Percentiles rank a stretch among this genome's conserved stretches.
These are phyloP conservation scores for Pseudogymnoascus pannorum DNA, from an alignment of 2,329 filamentous ascomycete species.

Conservation along the genomic window DNA sequence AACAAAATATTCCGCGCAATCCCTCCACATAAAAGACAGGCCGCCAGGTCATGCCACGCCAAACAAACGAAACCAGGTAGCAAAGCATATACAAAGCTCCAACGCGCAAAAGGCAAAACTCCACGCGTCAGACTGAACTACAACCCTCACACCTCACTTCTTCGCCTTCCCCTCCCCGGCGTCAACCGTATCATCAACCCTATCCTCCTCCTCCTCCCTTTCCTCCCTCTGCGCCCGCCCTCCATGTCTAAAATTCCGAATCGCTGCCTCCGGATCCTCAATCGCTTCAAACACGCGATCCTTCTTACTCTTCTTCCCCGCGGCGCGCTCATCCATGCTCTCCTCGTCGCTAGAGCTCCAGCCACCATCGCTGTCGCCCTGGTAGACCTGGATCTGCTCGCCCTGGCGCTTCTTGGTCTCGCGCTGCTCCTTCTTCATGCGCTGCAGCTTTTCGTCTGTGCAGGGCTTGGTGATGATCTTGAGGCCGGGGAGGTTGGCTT, in stretches of 20 bases:
- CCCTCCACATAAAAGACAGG: background rate
- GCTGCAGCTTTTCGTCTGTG: conserved; percentile 64
- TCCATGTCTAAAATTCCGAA: background rate
- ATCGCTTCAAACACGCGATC: conserved; percentile 45
- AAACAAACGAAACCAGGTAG: background rate
- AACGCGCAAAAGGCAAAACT: background rate
- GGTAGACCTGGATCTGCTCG: conserved; percentile 44
- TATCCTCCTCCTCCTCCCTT: conserved; percentile 5
- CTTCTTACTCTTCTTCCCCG: conserved; percentile 40
- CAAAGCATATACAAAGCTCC: background rate
- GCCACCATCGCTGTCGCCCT: conserved; percentile 38
- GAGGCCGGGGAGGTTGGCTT: conserved; percentile 68
- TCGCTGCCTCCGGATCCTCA: conserved; percentile 37
- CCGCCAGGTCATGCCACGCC: background rate
- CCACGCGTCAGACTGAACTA: background rate
- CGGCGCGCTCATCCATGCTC: conserved; percentile 14
- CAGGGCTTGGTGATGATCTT: conserved; percentile 69
- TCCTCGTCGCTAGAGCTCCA: conserved; percentile 32
- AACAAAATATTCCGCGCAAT: background rate
- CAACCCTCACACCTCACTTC: background rate
- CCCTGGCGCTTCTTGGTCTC: conserved; percentile 63
- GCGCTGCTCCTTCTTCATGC: conserved; percentile 70
- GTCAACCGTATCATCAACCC: background rate
- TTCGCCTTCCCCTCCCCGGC: background rate
- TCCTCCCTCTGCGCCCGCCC: background rate